Evolutionary conservation across 2,329 filamentous ascomycete genomes (phyloP).

Genomic region (Hypoxylon sp.): DNA sequence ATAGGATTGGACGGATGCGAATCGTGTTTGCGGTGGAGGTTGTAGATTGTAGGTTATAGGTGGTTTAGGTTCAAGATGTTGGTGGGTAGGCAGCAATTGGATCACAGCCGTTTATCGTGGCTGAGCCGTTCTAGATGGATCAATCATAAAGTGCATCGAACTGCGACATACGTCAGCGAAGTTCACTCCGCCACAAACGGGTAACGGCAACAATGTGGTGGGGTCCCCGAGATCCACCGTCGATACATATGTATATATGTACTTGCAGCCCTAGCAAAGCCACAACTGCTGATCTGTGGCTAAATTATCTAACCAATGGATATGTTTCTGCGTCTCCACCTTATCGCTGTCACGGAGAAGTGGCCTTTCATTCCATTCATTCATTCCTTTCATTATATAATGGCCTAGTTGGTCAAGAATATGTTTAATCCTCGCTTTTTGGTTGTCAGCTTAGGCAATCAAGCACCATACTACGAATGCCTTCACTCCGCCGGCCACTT

Average conservation of each 20-base stretch:
- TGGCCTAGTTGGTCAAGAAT: slow-evolving; percentile 4
- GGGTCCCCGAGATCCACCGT: too few species aligned
- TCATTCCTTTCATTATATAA: slow-evolving; percentile 4
- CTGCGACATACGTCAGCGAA: slow-evolving; percentile 34
- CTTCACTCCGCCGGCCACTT: slow-evolving; percentile 91
- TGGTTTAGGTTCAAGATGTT: background rate
- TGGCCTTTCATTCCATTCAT: background rate
- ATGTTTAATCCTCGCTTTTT: slow-evolving; percentile 71
- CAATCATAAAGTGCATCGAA: background rate
- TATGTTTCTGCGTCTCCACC: background rate
- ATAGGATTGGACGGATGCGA: slow-evolving; percentile 29
- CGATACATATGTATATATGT: slow-evolving; percentile 5
- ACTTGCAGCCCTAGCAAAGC: slow-evolving; percentile 11
- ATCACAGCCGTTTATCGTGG: slow-evolving; percentile 23
- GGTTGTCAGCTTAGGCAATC: slow-evolving; percentile 91
- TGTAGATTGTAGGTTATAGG: slow-evolving; percentile 15
- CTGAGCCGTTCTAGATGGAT: slow-evolving; percentile 20
- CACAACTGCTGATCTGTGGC: slow-evolving; percentile 2
- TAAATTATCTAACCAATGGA: background rate
- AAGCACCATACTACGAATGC: slow-evolving; percentile 79
- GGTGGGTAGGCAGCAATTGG: slow-evolving; percentile 15
- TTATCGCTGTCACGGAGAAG: background rate
- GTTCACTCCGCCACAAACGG: slow-evolving; percentile 35
- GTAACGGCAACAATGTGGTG: background rate
- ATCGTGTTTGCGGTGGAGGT: slow-evolving; percentile 23